These are phyloP conservation scores for Raffaelea ambrosiae DNA, from an alignment of 2,329 filamentous ascomycete genomes.

Conservation along the genomic window DNA sequence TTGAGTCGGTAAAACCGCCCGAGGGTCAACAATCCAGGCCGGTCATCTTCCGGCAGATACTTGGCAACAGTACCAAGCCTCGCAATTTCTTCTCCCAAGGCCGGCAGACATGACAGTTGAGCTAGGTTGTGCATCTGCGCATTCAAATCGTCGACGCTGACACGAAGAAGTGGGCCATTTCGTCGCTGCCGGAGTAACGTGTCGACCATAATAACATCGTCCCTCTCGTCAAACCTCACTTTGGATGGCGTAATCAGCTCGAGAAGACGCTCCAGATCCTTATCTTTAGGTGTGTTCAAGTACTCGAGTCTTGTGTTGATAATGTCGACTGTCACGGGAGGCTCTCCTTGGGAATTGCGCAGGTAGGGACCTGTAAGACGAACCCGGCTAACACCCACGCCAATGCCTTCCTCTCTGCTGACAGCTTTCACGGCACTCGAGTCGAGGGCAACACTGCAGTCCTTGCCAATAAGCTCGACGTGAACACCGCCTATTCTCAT, in stretches of 20 bases:
- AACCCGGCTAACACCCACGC: conserved; percentile 67
- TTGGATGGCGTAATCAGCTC: conserved; percentile 87
- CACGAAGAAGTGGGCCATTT: conserved; percentile 74
- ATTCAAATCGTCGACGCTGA: conserved; percentile 57
- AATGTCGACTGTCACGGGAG: conserved; percentile 56
- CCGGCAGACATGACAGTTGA: conserved; percentile 58
- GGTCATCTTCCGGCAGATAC: conserved; percentile 91
- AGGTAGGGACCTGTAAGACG: conserved; percentile 63
- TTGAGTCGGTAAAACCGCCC: conserved; percentile 56
- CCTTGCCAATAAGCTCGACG: conserved; percentile 68
- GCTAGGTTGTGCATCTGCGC: conserved; percentile 53
- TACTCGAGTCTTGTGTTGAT: conserved; percentile 65
- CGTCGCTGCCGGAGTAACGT: conserved; percentile 78
- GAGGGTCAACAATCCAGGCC: conserved; percentile 77
- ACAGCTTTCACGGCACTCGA: conserved; percentile 78
- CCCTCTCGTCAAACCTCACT: conserved; percentile 73
- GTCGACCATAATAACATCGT: conserved; percentile 92
- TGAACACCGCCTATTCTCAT: conserved; percentile 66
- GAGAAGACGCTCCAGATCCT: conserved; percentile 73
- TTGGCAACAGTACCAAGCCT: conserved; percentile 84
- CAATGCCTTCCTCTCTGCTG: conserved; percentile 63
- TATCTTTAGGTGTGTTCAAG: conserved; percentile 61
- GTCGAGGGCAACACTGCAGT: conserved; percentile 64
- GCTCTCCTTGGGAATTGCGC: conserved; percentile 32
- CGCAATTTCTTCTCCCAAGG: conserved; percentile 68